Base-by-base conservation (phyloP, 768 basidiomycete species). In the Mycena alexandri region DNA sequence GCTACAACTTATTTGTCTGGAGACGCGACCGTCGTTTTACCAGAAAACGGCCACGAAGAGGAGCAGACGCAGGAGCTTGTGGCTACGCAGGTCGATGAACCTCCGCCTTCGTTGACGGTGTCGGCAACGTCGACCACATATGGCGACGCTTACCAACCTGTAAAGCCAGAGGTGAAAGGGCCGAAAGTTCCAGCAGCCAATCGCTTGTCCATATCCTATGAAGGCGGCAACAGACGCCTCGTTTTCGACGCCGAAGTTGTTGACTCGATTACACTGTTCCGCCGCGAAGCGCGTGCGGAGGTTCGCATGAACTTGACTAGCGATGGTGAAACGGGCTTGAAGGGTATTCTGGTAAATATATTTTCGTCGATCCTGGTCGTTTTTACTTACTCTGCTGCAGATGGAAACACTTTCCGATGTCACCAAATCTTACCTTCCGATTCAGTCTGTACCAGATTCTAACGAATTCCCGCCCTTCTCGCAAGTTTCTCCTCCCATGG, bases 121-220 rank as follows among this genome's bases (percentile, higher is more conserved):
- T 82, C 82, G 7, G 78, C 77, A 19, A 76, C 83, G 12, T 83
- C 84, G 9, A 79, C 79, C 19, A 78, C 86, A 5, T 83, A 83
- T 68, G 86, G 84, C 63, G 88, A 88, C 48, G 79, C 80, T n/a
- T 79, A 75, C 54, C 66, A 75, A 19, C 70, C 76, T 17, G 68
- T 75, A 41, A 83, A 83, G 64, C 69, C 73, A 22, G 80, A 81
- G 38, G 59, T 71, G 13, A 86, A 85, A 69, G 73, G 77, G 21
- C 79, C 77, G 16, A 83, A 81, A 69, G 81, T 82, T 0, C 90
- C 93, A 11, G 93, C 93, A 46, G 90, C 92, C 34, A 94, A 94
- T 72, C 88, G 93, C 19, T 79, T 99, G n/a, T 98, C 96, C 10
- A 95, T 99, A 77, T 93, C 97, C 0, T 99, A 98, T 79, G 95